A percentile compares a stretch with the other conserved stretches of the same genome.
phyloP scores from a whole-genome alignment of 2,329 filamentous ascomycete genomes.

The Fusarium poae region DNA sequence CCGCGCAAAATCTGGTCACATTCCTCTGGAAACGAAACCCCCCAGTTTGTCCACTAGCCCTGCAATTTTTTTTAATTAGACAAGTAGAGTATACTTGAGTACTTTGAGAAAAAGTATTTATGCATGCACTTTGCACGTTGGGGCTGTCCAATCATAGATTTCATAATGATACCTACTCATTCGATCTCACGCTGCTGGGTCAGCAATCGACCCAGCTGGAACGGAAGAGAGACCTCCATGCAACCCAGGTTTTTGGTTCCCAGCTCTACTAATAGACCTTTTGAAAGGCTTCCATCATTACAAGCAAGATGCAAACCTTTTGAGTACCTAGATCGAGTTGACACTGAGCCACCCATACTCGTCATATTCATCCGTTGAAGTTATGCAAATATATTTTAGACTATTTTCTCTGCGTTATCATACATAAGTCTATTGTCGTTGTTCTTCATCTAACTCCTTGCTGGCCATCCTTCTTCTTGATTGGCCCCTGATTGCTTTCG shows the following conservation, averaged over 20 bases:
- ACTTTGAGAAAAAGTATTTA: slow-evolving; percentile 39
- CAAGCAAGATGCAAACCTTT: slow-evolving; percentile 20
- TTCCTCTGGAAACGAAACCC: slow-evolving; percentile 48
- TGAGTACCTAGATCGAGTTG: slow-evolving; percentile 3
- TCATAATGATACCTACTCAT: slow-evolving; percentile 13
- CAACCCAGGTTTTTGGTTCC: slow-evolving; percentile 10
- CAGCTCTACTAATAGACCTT: background rate
- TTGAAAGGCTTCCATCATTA: slow-evolving; percentile 8
- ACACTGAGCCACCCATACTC: background rate
- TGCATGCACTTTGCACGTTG: slow-evolving; percentile 48
- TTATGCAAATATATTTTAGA: background rate
- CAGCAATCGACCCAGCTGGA: slow-evolving; percentile 21
- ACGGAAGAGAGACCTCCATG: slow-evolving; percentile 5
- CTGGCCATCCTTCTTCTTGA: slow-evolving; percentile 18
- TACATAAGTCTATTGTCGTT: background rate
- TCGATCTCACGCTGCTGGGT: slow-evolving; percentile 37
- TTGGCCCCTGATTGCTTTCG: slow-evolving; percentile 12
- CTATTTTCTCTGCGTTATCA: background rate
- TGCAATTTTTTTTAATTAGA: slow-evolving; percentile 38
- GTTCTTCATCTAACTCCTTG: slow-evolving; percentile 23
- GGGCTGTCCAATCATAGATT: slow-evolving; percentile 15
- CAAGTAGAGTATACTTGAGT: slow-evolving; percentile 21
- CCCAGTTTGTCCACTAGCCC: slow-evolving; percentile 31
- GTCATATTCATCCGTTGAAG: background rate
- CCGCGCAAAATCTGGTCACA: slow-evolving; percentile 42